These are phyloP conservation scores for Dactylellina haptotyla DNA, from an alignment of 2,329 filamentous ascomycete species.

Conservation along the genomic window DNA sequence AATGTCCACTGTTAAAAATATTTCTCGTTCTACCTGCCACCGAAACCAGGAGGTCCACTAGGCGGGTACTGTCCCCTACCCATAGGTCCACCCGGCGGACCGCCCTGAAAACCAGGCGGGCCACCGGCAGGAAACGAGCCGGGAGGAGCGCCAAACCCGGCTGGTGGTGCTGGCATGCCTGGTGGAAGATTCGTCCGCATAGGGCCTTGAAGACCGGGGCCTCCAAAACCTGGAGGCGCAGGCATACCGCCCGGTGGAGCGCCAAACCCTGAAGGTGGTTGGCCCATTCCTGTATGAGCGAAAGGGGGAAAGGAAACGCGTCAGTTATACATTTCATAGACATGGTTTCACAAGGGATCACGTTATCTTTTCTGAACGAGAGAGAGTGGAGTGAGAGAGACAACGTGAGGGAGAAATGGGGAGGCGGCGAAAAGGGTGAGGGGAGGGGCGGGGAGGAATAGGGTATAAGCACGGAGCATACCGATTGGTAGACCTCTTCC, in stretches of 20 bases:
- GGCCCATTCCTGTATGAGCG: slow-evolving; percentile 55
- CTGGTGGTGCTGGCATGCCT: slow-evolving; percentile 50
- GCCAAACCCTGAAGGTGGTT: slow-evolving; percentile 57
- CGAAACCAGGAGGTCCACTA: slow-evolving; percentile 49
- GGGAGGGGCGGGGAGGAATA: too few relatives aligned
- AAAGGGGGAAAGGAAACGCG: slow-evolving; percentile 55
- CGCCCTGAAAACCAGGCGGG: slow-evolving; percentile 50
- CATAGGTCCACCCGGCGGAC: slow-evolving; percentile 46
- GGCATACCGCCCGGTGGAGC: slow-evolving; percentile 55
- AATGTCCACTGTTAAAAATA: too few relatives aligned
- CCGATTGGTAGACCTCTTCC: slow-evolving; percentile 73
- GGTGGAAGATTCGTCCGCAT: slow-evolving; percentile 54
- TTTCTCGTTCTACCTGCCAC: slow-evolving; percentile 39
- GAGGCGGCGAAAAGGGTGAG: too few relatives aligned
- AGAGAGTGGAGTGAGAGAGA: slow-evolving; percentile 37
- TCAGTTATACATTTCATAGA: slow-evolving; percentile 62
- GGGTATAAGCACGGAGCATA: slow-evolving; percentile 42
- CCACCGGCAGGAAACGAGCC: slow-evolving; percentile 46
- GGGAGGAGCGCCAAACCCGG: slow-evolving; percentile 50
- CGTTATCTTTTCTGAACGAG: slow-evolving; percentile 36
- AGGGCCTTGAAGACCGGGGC: slow-evolving; percentile 46
- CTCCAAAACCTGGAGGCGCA: slow-evolving; percentile 57
- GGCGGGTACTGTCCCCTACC: slow-evolving; percentile 51
- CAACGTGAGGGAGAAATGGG: slow-evolving; percentile 52
- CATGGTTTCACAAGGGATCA: slow-evolving; percentile 53